A percentile compares a stretch with the other conserved stretches of the same genome.
These are phyloP conservation scores for Planoprotostelium fungivorum DNA, from an alignment of 78 protist genomes.

Conservation along the genomic window DNA sequence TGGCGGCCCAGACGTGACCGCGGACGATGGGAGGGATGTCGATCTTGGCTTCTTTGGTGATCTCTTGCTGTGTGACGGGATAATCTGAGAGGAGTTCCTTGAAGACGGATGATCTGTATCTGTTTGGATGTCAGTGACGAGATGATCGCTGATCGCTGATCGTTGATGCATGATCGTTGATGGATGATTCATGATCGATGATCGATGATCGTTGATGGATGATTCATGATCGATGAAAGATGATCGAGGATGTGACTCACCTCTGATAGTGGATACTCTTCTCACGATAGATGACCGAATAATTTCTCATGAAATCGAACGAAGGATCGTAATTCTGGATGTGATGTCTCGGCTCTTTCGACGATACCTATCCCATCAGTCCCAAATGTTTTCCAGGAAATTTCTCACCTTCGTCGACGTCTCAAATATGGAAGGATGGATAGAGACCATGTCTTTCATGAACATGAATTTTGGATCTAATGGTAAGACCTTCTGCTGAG, in stretches of 20 bases:
- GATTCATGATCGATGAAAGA: neutral
- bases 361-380: neutral
- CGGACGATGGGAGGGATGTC: constrained; percentile 64
- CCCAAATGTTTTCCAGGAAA: neutral
- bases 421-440: neutral
- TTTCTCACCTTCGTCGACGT: neutral
- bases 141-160: too few relatives aligned
- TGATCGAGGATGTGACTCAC: neutral
- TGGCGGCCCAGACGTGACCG: constrained; percentile 74
- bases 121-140: too few relatives aligned
- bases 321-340: neutral
- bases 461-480: neutral
- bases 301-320: neutral
- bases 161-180: neutral
- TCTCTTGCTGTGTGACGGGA: constrained; percentile 35
- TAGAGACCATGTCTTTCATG: neutral
- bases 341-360: neutral
- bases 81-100: neutral
- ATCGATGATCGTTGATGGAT: neutral
- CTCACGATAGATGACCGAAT: neutral
- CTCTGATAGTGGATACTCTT: neutral
- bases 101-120: neutral
- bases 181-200: too few relatives aligned
- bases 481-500: neutral
- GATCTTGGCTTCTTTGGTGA: constrained; percentile 25